These are phyloP conservation scores for Ceratobasidium sp. DNA, from an alignment of 1,284 basidiomycete species.

Conservation along the genomic window DNA sequence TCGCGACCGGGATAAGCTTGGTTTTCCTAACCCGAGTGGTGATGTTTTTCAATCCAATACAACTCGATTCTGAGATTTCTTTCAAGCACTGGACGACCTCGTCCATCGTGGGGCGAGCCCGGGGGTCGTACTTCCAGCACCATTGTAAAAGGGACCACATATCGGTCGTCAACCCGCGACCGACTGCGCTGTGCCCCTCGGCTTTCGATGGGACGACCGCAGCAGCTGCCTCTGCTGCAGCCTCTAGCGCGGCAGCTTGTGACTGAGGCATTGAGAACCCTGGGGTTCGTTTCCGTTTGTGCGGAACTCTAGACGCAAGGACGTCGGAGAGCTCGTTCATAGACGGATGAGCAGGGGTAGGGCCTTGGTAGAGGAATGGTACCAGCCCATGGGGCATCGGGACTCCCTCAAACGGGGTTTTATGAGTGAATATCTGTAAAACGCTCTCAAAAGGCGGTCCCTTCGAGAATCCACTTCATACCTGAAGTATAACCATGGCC, in stretches of 20 bases:
- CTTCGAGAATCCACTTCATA: not conserved
- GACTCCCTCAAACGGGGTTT: conserved; percentile 30
- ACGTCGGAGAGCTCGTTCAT: not conserved
- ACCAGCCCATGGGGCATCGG: conserved; percentile 27
- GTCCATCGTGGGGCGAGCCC: conserved; percentile 20
- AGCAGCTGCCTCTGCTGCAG: not conserved
- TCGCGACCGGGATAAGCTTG: conserved; percentile 25
- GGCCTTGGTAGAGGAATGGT: conserved; percentile 19
- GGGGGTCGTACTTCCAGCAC: conserved; percentile 36
- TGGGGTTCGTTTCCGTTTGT: conserved; percentile 5
- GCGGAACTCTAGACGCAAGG: not conserved
- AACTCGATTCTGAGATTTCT: conserved; percentile 1
- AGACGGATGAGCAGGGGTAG: conserved; percentile 12
- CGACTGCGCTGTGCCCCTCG: conserved; percentile 15
- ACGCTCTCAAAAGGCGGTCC: not conserved
- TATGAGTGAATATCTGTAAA: conserved; percentile 29
- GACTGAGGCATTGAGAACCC: not conserved
- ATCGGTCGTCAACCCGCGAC: conserved; percentile 16
- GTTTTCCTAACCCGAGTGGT: conserved; percentile 17
- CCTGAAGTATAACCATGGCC: conserved; percentile 29
- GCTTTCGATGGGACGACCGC: conserved; percentile 17
- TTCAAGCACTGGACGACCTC: conserved; percentile 13
- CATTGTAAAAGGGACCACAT: conserved; percentile 34
- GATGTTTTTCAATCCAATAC: conserved; percentile 18
- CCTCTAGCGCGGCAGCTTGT: not conserved